Evolutionary conservation across 352 stramenopile genomes (phyloP), one percentile per base, ranked within the genome.

Genomic region (Globisporangium carolinianum): DNA sequence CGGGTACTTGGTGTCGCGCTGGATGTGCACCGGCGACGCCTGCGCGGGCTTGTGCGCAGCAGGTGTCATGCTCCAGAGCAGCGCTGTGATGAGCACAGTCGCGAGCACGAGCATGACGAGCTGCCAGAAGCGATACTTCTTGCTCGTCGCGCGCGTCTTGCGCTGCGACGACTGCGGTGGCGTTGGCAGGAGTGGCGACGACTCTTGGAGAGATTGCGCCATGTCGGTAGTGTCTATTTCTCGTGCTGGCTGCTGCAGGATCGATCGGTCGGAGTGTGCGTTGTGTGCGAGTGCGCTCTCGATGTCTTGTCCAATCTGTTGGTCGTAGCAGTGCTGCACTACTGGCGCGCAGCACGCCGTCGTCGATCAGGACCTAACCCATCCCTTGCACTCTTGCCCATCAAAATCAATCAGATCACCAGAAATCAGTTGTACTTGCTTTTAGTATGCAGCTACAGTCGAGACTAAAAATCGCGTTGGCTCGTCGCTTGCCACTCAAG

Each of bases 31-130:
- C 11, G 46, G 57, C 4, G 52, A 36, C 41, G 38, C 24, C 50
- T 47, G 61, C 38, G 61, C 48, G 42, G 18, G 49, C 35, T 47
- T 48, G 38, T 10, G 18, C 24, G 46, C 32, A 17, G 42, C 12
- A 2, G 59, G 59, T 17, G 59, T 65, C 59, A 65, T 65, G 38
- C 59, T 47, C 47, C 55, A 65, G 15, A 65, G 53, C 41, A 65
- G 53, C 47, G 53, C 36, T 32, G 59, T 65, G 47, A 65, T 56
- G 14, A 60, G 47, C 11, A 49, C 53, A 39, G 59, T 60, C 39
- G 47, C 42, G 11, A 56, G 18, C 59, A 60, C 32, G 38, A 65
- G 53, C 47, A 41, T 46, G 24, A 59, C 11, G n/a, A 55, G 17
- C 39, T 60, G 59, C 53, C 52, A 60, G 47, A 52, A 51, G 59